These are phyloP conservation scores for Phytophthora citrophthora DNA, from an alignment of 352 stramenopile species.

Conservation along the genomic window DNA sequence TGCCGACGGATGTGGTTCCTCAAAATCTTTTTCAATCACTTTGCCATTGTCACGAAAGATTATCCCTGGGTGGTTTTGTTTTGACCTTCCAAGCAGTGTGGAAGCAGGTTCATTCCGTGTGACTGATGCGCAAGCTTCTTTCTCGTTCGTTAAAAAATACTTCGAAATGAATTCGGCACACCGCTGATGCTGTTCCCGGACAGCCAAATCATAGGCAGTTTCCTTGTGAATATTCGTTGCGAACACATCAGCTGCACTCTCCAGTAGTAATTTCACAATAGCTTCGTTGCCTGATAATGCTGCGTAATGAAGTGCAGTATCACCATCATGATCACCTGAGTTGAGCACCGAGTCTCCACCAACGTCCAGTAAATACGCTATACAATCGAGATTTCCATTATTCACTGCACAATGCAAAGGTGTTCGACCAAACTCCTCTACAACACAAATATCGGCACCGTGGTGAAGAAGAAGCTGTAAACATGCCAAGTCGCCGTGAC, in stretches of 20 bases:
- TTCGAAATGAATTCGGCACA: conserved; percentile 63
- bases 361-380: conserved; percentile 86
- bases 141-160: conserved; percentile 57
- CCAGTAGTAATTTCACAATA: conserved; percentile 76
- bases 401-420: conserved; percentile 79
- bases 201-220: conserved; percentile 69
- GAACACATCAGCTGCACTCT: conserved; percentile 78
- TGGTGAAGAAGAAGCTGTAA: conserved; percentile 80
- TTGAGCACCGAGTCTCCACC: conserved; percentile 84
- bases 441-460: conserved; percentile 82
- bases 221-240: conserved; percentile 65
- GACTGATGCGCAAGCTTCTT: conserved; percentile 29
- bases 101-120: conserved; percentile 57
- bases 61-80: conserved; percentile 10
- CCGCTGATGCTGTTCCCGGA: conserved; percentile 52
- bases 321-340: conserved; percentile 72
- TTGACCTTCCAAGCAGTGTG: conserved; percentile 40
- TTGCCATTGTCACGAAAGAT: conserved; percentile 21
- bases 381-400: conserved; percentile 67
- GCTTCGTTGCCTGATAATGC: conserved; percentile 60
- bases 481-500: conserved; percentile 73
- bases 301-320: conserved; percentile 82
- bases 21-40: conserved; percentile 28
- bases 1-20: conserved; percentile 18
- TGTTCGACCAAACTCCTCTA: conserved; percentile 82